Evolutionary conservation across 768 basidiomycete species (phyloP).

Genomic region (Mycena belliarum): DNA sequence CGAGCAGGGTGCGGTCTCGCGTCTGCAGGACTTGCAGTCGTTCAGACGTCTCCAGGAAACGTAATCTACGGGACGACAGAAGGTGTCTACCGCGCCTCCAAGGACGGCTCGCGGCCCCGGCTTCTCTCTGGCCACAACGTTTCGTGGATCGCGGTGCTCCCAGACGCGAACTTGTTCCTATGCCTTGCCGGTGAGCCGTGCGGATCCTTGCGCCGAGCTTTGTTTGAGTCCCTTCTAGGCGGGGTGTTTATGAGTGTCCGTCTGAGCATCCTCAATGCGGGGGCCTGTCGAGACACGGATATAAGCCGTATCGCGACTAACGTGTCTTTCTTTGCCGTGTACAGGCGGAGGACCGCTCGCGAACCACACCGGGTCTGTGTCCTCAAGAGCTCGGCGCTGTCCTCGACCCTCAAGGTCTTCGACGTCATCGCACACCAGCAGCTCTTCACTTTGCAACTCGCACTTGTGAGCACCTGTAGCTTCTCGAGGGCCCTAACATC

Average conservation of each 20-base stretch:
- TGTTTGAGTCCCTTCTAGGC: not conserved
- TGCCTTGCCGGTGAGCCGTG: conserved; percentile 61
- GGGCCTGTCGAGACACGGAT: not conserved
- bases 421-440: conserved; percentile 33
- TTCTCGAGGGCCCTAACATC: too few relatives aligned
- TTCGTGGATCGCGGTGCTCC: conserved; percentile 74
- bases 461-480: not conserved
- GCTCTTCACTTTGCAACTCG: not conserved
- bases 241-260: conserved; percentile 12
- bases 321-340: conserved; percentile 51
- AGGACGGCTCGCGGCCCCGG: conserved; percentile 1
- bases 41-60: not conserved
- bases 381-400: conserved; percentile 71
- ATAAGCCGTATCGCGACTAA: conserved; percentile 6
- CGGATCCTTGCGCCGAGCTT: not conserved
- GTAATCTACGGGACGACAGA: conserved; percentile 13
- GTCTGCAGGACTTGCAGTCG: not conserved
- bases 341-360: conserved; percentile 58
- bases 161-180: conserved; percentile 72
- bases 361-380: conserved; percentile 68
- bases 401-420: conserved; percentile 74
- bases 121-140: conserved; percentile 34
- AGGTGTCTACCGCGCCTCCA: conserved; percentile 9
- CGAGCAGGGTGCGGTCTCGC: not conserved
- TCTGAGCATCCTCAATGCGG: conserved; percentile 4